phyloP scores from a whole-genome alignment of 495 filamentous ascomycete species.

The Amorphotheca resinae region DNA sequence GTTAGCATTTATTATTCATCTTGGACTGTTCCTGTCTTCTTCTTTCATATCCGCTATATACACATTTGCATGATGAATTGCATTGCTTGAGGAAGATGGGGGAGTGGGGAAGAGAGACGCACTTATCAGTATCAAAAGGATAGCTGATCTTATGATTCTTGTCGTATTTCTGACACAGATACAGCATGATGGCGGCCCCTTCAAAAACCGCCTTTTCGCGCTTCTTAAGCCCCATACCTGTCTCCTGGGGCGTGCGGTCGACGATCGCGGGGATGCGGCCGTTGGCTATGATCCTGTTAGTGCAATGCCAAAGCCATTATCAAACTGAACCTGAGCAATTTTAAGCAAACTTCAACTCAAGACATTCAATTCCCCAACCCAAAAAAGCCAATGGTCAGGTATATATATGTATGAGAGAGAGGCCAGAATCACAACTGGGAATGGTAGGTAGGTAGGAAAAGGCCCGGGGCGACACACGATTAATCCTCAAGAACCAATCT shows the following conservation, averaged over 20 bases:
- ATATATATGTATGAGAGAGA: too few species aligned
- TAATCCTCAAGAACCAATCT: conserved; percentile 77
- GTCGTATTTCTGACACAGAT: conserved; percentile 71
- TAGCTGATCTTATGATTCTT: conserved; percentile 69
- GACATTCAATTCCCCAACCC: not conserved
- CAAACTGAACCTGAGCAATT: too few species aligned
- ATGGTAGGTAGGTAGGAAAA: not conserved
- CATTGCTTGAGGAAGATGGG: not conserved
- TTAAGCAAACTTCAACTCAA: too few species aligned
- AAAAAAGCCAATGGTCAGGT: too few species aligned
- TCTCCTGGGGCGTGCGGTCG: conserved; percentile 42
- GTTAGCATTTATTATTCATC: not conserved
- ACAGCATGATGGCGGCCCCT: conserved; percentile 72
- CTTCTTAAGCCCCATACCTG: conserved; percentile 51
- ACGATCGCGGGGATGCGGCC: conserved; percentile 84
- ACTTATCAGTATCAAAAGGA: conserved; percentile 30
- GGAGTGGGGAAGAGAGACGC: not conserved
- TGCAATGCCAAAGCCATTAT: too few species aligned
- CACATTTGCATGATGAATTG: too few species aligned
- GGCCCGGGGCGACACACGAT: conserved; percentile 29
- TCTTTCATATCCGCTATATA: too few species aligned
- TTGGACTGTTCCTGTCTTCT: too few species aligned
- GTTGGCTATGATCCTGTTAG: too few species aligned
- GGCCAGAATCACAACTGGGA: not conserved
- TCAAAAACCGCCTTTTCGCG: conserved; percentile 60